phyloP scores from a whole-genome alignment of 495 filamentous ascomycete genomes.

The Achaetomiella virescens region DNA sequence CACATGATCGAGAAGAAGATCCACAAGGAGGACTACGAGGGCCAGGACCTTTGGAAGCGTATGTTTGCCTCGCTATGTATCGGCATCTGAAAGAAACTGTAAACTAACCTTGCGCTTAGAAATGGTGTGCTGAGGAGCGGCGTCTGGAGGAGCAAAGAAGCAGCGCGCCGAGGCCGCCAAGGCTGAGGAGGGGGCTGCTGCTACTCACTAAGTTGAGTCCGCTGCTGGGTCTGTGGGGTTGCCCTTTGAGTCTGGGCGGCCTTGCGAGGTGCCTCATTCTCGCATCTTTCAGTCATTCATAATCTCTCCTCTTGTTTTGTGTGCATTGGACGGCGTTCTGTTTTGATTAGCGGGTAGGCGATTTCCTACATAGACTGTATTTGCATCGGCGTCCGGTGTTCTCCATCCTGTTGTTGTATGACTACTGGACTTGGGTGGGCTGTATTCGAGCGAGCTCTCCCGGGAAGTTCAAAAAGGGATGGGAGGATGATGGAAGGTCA shows the following conservation, averaged over 20 bases:
- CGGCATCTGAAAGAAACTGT: not conserved
- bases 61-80: constrained; percentile 21
- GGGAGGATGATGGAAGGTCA: too few relatives aligned
- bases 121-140: constrained; percentile 75
- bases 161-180: constrained; percentile 17
- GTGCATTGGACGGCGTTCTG: constrained; percentile 10
- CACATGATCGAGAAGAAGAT: constrained; percentile 64
- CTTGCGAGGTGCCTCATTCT: not conserved
- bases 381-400: not conserved
- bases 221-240: not conserved
- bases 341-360: not conserved
- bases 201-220: constrained; percentile 8
- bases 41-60: constrained; percentile 86
- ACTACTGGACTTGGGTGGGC: not conserved
- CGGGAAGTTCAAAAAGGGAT: not conserved
- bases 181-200: constrained; percentile 3
- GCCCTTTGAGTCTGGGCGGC: not conserved
- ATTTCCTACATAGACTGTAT: not conserved
- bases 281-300: not conserved
- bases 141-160: constrained; percentile 54
- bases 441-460: not conserved
- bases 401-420: not conserved
- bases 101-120: constrained; percentile 37
- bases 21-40: constrained; percentile 65
- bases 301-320: constrained; percentile 1